Evolutionary conservation across 768 basidiomycete species (phyloP), one percentile per base, ranked within the genome.

Genomic region (Rubroboletus pulcherrimus): DNA sequence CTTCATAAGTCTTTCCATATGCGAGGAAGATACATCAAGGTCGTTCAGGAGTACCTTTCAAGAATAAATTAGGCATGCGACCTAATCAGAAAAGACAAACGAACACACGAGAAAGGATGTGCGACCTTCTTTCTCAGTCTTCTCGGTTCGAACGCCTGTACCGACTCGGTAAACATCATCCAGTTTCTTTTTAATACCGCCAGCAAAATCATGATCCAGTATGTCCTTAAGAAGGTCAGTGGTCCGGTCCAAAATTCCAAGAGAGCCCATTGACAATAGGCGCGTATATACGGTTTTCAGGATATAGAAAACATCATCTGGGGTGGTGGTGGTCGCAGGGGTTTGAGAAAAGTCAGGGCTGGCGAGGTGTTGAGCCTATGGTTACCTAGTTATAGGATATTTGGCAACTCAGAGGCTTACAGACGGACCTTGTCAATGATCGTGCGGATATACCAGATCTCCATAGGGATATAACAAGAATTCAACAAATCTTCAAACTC

Each of bases 241-340:
- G 50, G 85, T 85, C 29, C 75, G 77, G 55, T 82, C 76, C 2
- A 92, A 77, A 3, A 80, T 81, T 6, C 69, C 66, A 4, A 84
- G 59, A 3, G 87, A 87, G 0, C 92, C 93, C 0, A 89, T 88
- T 0, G 90, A 87, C 17, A 97, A 67, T 33, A 93, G 73, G 11
- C 97, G 83, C 19, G 82, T 77, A 5, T 94, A 77, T 3, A 95
- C 86, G 7, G 85, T 78, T 71, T 97, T 98, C 56, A 98, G 77
- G 54, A 99, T 87, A 73, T 97, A 99, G 74, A 98, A 99, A 2
- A 88, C 89, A 62, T 98, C 97, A 69, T 99, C 97, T 0, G 92
- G 91, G 0, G 84, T 85, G 0, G 91, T 93, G 0, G 88, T 90
- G 2, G 78, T 82, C 11, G 80, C 75, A 49, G 81, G 91, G 39